These are phyloP conservation scores for Pseudogymnoascus sp. DNA, from an alignment of 2,329 filamentous ascomycete genomes.

Conservation along the genomic window DNA sequence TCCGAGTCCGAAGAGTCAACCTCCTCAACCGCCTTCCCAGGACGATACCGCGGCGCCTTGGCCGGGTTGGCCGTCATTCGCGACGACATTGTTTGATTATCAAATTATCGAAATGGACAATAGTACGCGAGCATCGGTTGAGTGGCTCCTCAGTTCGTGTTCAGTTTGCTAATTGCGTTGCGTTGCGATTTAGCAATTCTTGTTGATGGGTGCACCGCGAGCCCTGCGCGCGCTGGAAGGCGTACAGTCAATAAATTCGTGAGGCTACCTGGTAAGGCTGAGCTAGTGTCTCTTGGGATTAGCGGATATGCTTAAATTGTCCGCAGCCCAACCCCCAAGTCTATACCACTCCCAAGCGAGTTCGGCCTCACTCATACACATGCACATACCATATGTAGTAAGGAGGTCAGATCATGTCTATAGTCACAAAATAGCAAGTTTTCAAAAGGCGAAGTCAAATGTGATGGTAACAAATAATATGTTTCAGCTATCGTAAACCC, in stretches of 20 bases:
- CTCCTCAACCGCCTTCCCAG: constrained; percentile 64
- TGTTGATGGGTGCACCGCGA: too few species aligned
- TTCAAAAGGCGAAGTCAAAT: background rate
- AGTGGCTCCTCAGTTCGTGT: too few species aligned
- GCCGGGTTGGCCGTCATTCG: constrained; percentile 91
- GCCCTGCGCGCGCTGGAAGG: background rate
- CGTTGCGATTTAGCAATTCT: too few species aligned
- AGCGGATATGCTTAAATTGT: background rate
- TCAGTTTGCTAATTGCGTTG: too few species aligned
- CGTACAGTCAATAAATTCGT: background rate
- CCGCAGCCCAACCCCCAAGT: background rate
- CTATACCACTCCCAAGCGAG: background rate
- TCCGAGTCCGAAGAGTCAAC: constrained; percentile 35
- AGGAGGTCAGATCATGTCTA: background rate
- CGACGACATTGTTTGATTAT: constrained; percentile 45
- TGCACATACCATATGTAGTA: background rate
- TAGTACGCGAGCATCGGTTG: too few species aligned
- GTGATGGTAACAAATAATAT: background rate
- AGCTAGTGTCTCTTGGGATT: background rate
- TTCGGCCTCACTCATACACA: background rate
- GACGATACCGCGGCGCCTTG: constrained; percentile 71
- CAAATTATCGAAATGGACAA: too few species aligned
- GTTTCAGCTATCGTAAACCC: background rate
- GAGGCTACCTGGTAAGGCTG: background rate
- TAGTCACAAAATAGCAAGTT: background rate